A percentile compares a stretch with the other conserved stretches of the same genome.
These are phyloP conservation scores for Adansonia madagascariensis DNA, from an alignment of 441 rosid species.

Conservation along the genomic window DNA sequence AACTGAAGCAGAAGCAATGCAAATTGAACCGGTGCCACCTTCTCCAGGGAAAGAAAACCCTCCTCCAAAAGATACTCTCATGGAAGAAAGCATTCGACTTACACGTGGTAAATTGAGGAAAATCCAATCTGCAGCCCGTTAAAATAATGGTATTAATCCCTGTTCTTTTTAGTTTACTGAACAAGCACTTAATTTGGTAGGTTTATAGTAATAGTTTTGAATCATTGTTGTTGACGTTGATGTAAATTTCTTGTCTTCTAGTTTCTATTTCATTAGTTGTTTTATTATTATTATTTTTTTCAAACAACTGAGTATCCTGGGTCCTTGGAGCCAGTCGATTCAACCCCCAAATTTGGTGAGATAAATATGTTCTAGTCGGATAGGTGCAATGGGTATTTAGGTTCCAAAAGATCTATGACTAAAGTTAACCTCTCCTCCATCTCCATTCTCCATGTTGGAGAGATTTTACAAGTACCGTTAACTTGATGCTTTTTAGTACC, in stretches of 20 bases:
- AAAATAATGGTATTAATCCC: slow-evolving; percentile 25
- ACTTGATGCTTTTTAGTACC: not conserved
- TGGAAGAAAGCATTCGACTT: slow-evolving; percentile 56
- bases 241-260: slow-evolving; percentile 43
- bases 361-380: not conserved
- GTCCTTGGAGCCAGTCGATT: not conserved
- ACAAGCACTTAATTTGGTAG: slow-evolving; percentile 32
- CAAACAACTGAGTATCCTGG: slow-evolving; percentile 6
- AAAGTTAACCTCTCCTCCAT: not conserved
- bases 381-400: not conserved
- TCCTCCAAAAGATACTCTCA: slow-evolving; percentile 53
- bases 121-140: slow-evolving; percentile 49
- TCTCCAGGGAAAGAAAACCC: slow-evolving; percentile 48
- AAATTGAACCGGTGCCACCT: slow-evolving; percentile 48
- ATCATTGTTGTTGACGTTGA: slow-evolving; percentile 31
- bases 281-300: slow-evolving; percentile 31
- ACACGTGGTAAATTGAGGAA: slow-evolving; percentile 59
- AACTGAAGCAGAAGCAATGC: slow-evolving; percentile 45
- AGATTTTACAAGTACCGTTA: not conserved
- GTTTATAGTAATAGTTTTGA: slow-evolving; percentile 32
- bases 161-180: slow-evolving; percentile 23
- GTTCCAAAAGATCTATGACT: not conserved
- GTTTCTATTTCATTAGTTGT: slow-evolving; percentile 47
- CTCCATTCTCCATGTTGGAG: not conserved
- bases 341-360: not conserved